Conservation (phyloP, 2,329 filamentous ascomycete species). For the Pseudogymnoascus sp. region DNA sequence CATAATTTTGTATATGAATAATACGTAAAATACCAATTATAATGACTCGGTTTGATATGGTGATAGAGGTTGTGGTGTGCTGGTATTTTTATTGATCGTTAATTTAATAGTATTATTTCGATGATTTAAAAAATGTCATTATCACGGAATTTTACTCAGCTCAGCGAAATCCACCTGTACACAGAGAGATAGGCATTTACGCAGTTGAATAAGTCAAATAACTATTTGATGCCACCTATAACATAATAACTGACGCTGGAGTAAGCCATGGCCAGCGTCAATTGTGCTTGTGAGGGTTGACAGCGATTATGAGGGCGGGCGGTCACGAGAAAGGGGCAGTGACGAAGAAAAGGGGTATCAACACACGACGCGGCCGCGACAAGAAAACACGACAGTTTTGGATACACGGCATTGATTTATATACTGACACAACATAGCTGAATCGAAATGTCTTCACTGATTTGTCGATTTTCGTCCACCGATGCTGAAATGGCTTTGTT, state of each 20-base stretch:
- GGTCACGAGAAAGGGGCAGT: not conserved
- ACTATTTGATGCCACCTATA: no score
- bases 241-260: not conserved
- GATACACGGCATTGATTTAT: not conserved
- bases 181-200: not conserved
- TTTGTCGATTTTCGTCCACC: not conserved
- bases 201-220: not conserved
- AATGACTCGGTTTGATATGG: not conserved
- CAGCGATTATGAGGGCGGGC: no score
- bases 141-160: not conserved
- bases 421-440: not conserved
- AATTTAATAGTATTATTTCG: not conserved
- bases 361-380: not conserved
- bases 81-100: not conserved
- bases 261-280: not conserved
- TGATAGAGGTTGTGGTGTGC: not conserved
- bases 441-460: not conserved
- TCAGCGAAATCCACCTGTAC: not conserved
- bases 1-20: not conserved
- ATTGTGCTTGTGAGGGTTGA: no score
- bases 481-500: not conserved
- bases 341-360: not conserved
- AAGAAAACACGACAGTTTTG: not conserved
- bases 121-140: not conserved
- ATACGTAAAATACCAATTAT: not conserved